Evolutionary conservation across 345 rosid species (phyloP), one percentile per base, ranked within the genome.

Genomic region (Toxicodendron radicans): DNA sequence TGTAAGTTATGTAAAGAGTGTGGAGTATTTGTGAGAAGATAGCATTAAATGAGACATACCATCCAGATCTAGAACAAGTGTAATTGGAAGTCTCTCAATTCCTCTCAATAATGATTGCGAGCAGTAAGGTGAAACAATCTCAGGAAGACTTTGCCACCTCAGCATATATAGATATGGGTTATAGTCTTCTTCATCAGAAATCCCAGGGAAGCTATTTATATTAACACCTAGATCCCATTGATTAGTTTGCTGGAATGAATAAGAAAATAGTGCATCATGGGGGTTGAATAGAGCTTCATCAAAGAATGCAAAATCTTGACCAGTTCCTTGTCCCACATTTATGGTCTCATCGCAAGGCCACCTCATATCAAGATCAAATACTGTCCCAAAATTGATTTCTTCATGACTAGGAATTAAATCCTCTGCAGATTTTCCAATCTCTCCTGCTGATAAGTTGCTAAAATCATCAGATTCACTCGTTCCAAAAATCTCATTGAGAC

Each of bases 41-140:
- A 65, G 71, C 23, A 74, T 17, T 58, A 18, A 58, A 30, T 21
- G 16, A 20, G 23, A 53, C 71, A 32, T 74, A 74, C 77, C 77
- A 13, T 74, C 77, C 58, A 74, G 46, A 65, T 74, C 71, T 64
- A 74, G 66, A 57, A 74, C 71, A 56, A 74, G 77, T 20, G 77
- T 74, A 32, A 74, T 74, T 1, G 71, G 72, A 27, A 66, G 57
- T 66, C 65, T 38, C n/a, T 24, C 46, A 13, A 48, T 64, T 66
- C 30, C 77, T 27, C 64, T 41, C 41, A 41, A n/a, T 3, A 27
- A 23, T 57, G 71, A 57, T 3, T 35, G 58, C 3, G 72, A 57
- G 63, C 77, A 66, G 58, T 8, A 56, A 65, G 77, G 56, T 54
- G 65, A 30, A 27, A 35, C 58, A 45, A 74, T 45, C 45, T 65